Conservation (phyloP, 2,329 filamentous ascomycete genomes). For the Hypomyces perniciosus region DNA sequence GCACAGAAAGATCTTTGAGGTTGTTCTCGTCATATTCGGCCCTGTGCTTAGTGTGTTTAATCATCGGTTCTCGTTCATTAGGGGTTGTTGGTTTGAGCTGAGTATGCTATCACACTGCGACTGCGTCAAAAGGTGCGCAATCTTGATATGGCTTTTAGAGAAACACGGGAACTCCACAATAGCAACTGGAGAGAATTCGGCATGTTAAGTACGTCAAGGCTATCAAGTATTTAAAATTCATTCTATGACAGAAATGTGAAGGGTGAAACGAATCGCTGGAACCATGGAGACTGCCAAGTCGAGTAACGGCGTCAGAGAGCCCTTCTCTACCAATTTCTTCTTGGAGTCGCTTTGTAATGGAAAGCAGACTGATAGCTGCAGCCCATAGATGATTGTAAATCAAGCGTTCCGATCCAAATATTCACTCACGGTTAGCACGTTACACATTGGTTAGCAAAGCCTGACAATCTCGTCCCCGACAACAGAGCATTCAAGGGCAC, state of each 20-base stretch:
- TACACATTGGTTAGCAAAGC: background rate
- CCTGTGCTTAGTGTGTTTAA: too few species aligned
- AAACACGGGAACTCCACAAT: too few species aligned
- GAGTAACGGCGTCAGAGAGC: conserved; percentile 54
- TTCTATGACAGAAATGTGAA: conserved; percentile 38
- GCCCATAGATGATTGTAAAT: conserved; percentile 47
- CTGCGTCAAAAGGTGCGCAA: too few species aligned
- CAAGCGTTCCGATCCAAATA: conserved; percentile 22
- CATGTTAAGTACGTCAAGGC: background rate
- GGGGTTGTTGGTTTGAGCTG: too few species aligned
- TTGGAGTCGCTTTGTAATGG: conserved; percentile 51
- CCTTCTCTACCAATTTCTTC: conserved; percentile 39
- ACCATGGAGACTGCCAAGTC: conserved; percentile 34
- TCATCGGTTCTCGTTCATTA: too few species aligned
- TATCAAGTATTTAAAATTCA: background rate
- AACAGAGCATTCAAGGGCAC: conserved; percentile 1
- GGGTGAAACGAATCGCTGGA: conserved; percentile 59
- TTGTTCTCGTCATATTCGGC: too few species aligned
- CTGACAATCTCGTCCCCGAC: background rate
- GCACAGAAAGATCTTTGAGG: too few species aligned
- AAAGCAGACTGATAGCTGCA: conserved; percentile 50
- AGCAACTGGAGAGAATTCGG: background rate
- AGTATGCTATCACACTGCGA: too few species aligned
- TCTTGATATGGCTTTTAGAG: too few species aligned
- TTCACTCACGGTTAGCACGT: background rate